Conservation (phyloP, 2,329 filamentous ascomycete genomes). For the Cladosporium sp. region DNA sequence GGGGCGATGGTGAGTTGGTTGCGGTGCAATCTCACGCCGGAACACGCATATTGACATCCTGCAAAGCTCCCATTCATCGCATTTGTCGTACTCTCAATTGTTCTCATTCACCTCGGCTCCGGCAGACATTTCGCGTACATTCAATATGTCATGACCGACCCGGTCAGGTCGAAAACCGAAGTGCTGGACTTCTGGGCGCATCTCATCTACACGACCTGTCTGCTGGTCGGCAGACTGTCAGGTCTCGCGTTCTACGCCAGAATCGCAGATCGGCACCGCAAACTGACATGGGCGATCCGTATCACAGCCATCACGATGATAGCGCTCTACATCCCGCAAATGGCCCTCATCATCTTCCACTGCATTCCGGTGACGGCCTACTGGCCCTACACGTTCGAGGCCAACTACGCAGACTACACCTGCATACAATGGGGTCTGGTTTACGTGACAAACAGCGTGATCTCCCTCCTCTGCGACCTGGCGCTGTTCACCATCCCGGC, state of each 20-base stretch:
- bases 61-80: constrained; percentile 30
- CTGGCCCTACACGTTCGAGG: constrained; percentile 49
- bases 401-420: constrained; percentile 34
- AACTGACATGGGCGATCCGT: constrained; percentile 32
- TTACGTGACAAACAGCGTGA: constrained; percentile 45
- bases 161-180: constrained; percentile 39
- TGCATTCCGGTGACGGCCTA: constrained; percentile 45
- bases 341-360: constrained; percentile 48
- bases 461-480: constrained; percentile 47
- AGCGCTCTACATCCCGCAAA: constrained; percentile 42
- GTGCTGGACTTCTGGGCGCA: constrained; percentile 47
- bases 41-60: neutral
- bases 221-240: constrained; percentile 46
- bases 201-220: constrained; percentile 46
- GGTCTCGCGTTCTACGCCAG: constrained; percentile 49
- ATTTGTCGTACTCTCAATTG: constrained; percentile 40
- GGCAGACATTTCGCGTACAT: constrained; percentile 43
- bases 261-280: constrained; percentile 36
- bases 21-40: neutral
- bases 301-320: constrained; percentile 32
- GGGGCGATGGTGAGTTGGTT: neutral
- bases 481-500: constrained; percentile 47
- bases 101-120: constrained; percentile 44
- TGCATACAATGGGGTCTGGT: constrained; percentile 48
- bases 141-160: constrained; percentile 41